A percentile compares a stretch with the other conserved stretches of the same genome.
Conservation (phyloP, 306 rosid genomes). For the Glycine tomentella region DNA sequence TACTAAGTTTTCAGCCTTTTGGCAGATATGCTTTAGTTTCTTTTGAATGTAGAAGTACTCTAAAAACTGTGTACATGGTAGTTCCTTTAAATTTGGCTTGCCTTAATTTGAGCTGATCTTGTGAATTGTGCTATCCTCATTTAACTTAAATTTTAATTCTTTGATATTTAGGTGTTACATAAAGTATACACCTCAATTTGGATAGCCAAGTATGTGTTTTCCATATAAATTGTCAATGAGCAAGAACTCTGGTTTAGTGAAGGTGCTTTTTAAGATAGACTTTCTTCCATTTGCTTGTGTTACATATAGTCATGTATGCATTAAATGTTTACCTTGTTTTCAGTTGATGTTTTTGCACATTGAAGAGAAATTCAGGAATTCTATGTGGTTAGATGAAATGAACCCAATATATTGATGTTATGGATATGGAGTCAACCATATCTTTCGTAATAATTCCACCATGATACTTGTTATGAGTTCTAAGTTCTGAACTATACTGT, state of each 20-base stretch:
- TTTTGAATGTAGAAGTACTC: slow-evolving; percentile 29
- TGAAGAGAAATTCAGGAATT: slow-evolving; percentile 21
- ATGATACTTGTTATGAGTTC: background rate
- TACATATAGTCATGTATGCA: slow-evolving; percentile 27
- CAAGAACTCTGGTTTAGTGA: slow-evolving; percentile 9
- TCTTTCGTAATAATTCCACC: slow-evolving; percentile 17
- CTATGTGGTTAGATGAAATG: background rate
- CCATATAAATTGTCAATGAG: slow-evolving; percentile 16
- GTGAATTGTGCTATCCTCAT: background rate
- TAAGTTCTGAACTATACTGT: slow-evolving; percentile 22
- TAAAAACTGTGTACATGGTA: slow-evolving; percentile 2
- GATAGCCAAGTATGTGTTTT: slow-evolving; percentile 7
- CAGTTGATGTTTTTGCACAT: slow-evolving; percentile 11
- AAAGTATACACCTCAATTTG: slow-evolving; percentile 21
- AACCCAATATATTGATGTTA: slow-evolving; percentile 34
- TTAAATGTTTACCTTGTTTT: background rate
- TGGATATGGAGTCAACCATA: slow-evolving; percentile 15
- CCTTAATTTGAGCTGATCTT: slow-evolving; percentile 28
- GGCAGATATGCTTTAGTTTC: slow-evolving; percentile 25
- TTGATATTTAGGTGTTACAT: slow-evolving; percentile 5
- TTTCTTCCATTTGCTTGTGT: slow-evolving; percentile 23
- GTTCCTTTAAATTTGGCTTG: slow-evolving; percentile 25
- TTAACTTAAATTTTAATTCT: slow-evolving; percentile 28
- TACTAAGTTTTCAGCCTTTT: slow-evolving; percentile 15
- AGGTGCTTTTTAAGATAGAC: slow-evolving; percentile 16